Conservation (phyloP, 148 eudicot species). For the Amaranthus palmeri region DNA sequence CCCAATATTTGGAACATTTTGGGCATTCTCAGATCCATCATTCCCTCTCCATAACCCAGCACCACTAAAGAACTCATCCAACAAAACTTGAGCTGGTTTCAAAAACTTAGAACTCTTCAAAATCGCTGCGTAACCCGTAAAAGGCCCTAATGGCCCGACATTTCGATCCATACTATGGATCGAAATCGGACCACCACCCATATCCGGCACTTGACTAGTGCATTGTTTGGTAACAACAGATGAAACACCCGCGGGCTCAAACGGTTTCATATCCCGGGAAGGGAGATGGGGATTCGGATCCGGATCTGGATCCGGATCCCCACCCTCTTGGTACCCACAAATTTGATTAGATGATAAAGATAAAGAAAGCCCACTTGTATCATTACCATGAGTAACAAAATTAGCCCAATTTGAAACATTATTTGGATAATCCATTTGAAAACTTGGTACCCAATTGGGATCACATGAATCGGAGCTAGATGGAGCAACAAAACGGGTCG, state of each 20-base stretch:
- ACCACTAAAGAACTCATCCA: constrained; percentile 53
- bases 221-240: constrained; percentile 15
- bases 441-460: constrained; percentile 19
- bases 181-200: constrained; percentile 29
- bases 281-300: not conserved
- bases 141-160: constrained; percentile 64
- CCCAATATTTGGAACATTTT: not conserved
- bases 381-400: constrained; percentile 5
- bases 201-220: constrained; percentile 23
- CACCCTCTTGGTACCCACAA: not conserved
- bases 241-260: constrained; percentile 16
- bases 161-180: not conserved
- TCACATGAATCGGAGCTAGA: constrained; percentile 10
- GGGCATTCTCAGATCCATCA: constrained; percentile 13
- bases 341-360: constrained; percentile 26
- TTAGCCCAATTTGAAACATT: constrained; percentile 8
- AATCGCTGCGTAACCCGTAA: constrained; percentile 75
- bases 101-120: constrained; percentile 72
- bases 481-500: constrained; percentile 18
- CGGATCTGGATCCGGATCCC: too few relatives aligned
- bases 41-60: constrained; percentile 20
- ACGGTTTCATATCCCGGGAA: constrained; percentile 20
- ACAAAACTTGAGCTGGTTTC: constrained; percentile 64
- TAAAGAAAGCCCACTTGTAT: constrained; percentile 7
- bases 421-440: constrained; percentile 6